Evolutionary conservation across 768 basidiomycete species (phyloP).

Genomic region (Leccinum boreale): DNA sequence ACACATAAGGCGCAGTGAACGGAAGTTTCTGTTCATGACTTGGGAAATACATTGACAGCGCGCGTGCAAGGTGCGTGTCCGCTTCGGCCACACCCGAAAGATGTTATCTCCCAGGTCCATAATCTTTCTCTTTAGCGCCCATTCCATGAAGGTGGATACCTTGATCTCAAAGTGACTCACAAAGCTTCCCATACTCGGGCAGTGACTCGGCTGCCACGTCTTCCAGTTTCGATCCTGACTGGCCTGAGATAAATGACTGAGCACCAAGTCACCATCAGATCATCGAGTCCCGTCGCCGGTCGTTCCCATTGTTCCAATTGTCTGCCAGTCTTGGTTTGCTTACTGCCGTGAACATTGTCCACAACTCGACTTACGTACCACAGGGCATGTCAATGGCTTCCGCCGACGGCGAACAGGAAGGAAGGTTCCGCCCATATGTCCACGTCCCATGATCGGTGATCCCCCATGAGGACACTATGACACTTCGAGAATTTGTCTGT

Average conservation of each 20-base stretch:
- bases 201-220: background rate
- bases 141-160: background rate
- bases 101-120: background rate
- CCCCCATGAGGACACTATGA: background rate
- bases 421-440: background rate
- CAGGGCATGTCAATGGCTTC: background rate
- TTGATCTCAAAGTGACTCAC: background rate
- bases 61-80: background rate
- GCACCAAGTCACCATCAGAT: background rate
- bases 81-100: background rate
- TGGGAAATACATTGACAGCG: background rate
- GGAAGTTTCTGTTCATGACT: background rate
- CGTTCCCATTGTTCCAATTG: background rate
- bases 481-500: background rate
- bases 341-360: background rate
- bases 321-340: background rate
- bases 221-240: background rate
- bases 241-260: background rate
- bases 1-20: background rate
- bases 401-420: background rate
- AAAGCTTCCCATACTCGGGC: background rate
- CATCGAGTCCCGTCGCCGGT: background rate
- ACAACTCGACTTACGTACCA: background rate
- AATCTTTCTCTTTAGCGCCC: background rate
- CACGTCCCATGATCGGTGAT: background rate